Conservation (phyloP, 2,329 filamentous ascomycete genomes). For the Scytalidium sp. region DNA sequence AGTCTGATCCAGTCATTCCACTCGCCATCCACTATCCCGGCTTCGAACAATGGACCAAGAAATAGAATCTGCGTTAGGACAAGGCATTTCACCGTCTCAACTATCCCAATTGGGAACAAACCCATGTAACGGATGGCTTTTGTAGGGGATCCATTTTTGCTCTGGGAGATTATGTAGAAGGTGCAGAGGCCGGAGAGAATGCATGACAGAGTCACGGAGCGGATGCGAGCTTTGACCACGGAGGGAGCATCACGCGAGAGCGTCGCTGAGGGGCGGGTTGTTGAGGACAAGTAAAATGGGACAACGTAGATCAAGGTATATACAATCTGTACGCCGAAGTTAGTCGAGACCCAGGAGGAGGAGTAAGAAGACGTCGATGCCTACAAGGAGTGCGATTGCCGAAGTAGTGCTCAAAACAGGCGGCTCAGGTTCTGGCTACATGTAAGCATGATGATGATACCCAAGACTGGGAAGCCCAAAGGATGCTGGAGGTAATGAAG, state of each 20-base stretch:
- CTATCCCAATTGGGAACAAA: slow-evolving; percentile 70
- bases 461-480: neutral
- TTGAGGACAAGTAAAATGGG: slow-evolving; percentile 81
- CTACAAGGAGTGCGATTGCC: slow-evolving; percentile 23
- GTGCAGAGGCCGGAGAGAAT: slow-evolving; percentile 64
- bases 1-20: slow-evolving; percentile 65
- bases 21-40: slow-evolving; percentile 66
- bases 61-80: slow-evolving; percentile 77
- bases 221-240: slow-evolving; percentile 83
- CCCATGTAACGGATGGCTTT: slow-evolving; percentile 69
- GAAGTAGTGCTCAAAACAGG: slow-evolving; percentile 20
- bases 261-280: slow-evolving; percentile 74
- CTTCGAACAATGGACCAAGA: slow-evolving; percentile 78
- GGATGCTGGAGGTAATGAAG: neutral
- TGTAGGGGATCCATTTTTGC: slow-evolving; percentile 45
- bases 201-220: slow-evolving; percentile 76
- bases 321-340: slow-evolving; percentile 49
- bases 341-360: neutral
- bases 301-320: slow-evolving; percentile 90
- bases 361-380: neutral
- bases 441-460: neutral
- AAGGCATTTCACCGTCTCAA: slow-evolving; percentile 63
- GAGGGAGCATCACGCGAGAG: slow-evolving; percentile 84
- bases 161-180: slow-evolving; percentile 59
- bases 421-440: slow-evolving; percentile 19